Evolutionary conservation across 192 early-diverging fungal species (phyloP).

Genomic region (Podochytrium sp.): DNA sequence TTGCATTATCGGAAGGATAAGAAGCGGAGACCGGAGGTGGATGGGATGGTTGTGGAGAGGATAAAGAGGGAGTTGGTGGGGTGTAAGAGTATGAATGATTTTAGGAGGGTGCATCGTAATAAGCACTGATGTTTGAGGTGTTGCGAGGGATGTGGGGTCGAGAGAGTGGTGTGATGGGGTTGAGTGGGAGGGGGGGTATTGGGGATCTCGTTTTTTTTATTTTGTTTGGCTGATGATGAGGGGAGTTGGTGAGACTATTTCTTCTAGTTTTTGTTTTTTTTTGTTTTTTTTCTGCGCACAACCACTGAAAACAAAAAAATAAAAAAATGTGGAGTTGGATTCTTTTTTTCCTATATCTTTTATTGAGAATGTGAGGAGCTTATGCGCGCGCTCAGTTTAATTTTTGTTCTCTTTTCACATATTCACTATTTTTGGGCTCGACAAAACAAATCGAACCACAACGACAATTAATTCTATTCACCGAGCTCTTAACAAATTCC

Average conservation of each 20-base stretch:
- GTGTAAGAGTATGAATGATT: constrained; percentile 35
- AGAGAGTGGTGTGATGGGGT: neutral
- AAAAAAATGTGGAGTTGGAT: neutral
- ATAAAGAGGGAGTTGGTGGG: constrained; percentile 34
- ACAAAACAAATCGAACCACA: too few species aligned
- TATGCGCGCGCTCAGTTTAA: too few species aligned
- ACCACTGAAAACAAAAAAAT: neutral
- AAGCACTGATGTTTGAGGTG: neutral
- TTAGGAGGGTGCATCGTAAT: constrained; percentile 8
- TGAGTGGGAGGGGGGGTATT: neutral
- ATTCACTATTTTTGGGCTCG: too few species aligned
- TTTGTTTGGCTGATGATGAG: constrained; percentile 5
- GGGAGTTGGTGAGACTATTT: neutral
- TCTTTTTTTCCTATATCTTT: too few species aligned
- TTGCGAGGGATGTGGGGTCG: neutral
- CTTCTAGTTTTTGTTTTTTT: neutral
- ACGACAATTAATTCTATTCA: constrained; percentile 2
- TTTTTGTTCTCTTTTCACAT: too few species aligned
- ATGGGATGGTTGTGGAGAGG: constrained; percentile 35
- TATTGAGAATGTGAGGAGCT: too few species aligned
- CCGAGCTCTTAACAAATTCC: constrained; percentile 24
- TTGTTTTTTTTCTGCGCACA: neutral
- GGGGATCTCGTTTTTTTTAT: constrained; percentile 3
- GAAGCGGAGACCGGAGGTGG: constrained; percentile 45
- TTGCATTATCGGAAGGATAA: constrained; percentile 88